Conservation (phyloP, 257 asterid species). For the Nicotiana attenuata region DNA sequence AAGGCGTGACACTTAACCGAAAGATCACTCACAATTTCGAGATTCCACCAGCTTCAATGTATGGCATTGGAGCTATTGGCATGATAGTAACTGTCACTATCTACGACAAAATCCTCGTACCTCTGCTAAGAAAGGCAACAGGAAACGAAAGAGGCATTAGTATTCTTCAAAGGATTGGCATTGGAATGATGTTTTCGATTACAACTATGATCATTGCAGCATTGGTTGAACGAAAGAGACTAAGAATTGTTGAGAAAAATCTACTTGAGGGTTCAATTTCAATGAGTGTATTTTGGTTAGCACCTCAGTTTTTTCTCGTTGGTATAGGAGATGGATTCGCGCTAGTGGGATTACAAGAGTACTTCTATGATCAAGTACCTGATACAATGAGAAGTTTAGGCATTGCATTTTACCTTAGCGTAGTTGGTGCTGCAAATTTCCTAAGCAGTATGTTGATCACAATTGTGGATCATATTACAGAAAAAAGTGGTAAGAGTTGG, state of each 20-base stretch:
- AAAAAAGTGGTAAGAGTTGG: slow-evolving; percentile 55
- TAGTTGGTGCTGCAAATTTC: slow-evolving; percentile 66
- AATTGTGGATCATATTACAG: slow-evolving; percentile 43
- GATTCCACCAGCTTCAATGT: slow-evolving; percentile 66
- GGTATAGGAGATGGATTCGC: slow-evolving; percentile 88
- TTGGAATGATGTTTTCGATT: slow-evolving; percentile 59
- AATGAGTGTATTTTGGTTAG: slow-evolving; percentile 26
- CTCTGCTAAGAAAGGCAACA: slow-evolving; percentile 44
- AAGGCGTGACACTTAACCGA: slow-evolving; percentile 45
- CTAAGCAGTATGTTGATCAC: slow-evolving; percentile 67
- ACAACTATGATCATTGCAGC: slow-evolving; percentile 63
- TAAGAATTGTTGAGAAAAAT: slow-evolving; percentile 19
- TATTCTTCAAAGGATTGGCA: slow-evolving; percentile 61
- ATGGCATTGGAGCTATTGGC: slow-evolving; percentile 58
- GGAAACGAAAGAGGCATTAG: slow-evolving; percentile 52
- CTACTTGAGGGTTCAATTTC: slow-evolving; percentile 17
- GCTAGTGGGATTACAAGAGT: slow-evolving; percentile 77
- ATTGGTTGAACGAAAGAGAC: slow-evolving; percentile 45
- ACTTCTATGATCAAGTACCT: slow-evolving; percentile 74
- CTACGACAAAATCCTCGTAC: slow-evolving; percentile 62
- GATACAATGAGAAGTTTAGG: slow-evolving; percentile 83
- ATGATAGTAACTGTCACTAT: slow-evolving; percentile 62
- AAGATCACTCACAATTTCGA: slow-evolving; percentile 39
- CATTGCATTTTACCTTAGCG: slow-evolving; percentile 61
- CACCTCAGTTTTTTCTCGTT: slow-evolving; percentile 68